These are phyloP conservation scores for Skeletonema tropicum DNA, from an alignment of 108 stramenopile species.

Conservation along the genomic window DNA sequence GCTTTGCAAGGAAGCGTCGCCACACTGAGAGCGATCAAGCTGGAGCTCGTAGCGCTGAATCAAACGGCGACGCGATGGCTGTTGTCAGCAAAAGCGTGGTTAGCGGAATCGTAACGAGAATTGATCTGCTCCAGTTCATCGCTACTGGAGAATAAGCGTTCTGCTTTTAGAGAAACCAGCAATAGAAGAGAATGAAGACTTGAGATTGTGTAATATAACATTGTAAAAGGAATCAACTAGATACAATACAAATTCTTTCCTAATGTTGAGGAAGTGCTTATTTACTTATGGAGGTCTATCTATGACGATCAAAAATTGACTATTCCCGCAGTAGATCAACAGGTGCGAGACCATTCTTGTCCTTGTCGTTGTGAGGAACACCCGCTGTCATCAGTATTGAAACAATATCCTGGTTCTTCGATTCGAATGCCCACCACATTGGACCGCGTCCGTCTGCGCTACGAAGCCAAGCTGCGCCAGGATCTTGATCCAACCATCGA, in stretches of 20 bases:
- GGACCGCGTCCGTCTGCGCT: conserved; percentile 90
- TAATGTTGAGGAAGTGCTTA: background rate
- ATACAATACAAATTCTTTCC: background rate
- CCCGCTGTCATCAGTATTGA: conserved; percentile 80
- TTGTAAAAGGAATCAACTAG: background rate
- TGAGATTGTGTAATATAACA: background rate
- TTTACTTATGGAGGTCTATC: background rate
- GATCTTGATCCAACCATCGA: conserved; percentile 72
- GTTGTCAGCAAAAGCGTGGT: conserved; percentile 67
- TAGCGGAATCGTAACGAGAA: conserved; percentile 77
- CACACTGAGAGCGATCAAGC: conserved; percentile 33
- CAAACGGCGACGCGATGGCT: conserved; percentile 31
- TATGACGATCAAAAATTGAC: background rate
- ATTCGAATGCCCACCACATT: conserved; percentile 90
- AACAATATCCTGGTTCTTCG: conserved; percentile 79
- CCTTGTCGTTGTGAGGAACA: conserved; percentile 81
- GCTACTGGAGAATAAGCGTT: background rate
- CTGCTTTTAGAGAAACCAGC: background rate
- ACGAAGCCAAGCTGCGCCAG: conserved; percentile 80
- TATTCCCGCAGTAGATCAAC: conserved; percentile 71
- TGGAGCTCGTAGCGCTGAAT: conserved; percentile 33
- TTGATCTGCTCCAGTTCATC: conserved; percentile 74
- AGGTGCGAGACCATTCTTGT: conserved; percentile 78
- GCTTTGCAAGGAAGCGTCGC: conserved; percentile 61
- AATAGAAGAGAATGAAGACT: conserved; percentile 1